phyloP scores from a whole-genome alignment of 164 flowering plant genomes.

The Stephania yunnanensis region DNA sequence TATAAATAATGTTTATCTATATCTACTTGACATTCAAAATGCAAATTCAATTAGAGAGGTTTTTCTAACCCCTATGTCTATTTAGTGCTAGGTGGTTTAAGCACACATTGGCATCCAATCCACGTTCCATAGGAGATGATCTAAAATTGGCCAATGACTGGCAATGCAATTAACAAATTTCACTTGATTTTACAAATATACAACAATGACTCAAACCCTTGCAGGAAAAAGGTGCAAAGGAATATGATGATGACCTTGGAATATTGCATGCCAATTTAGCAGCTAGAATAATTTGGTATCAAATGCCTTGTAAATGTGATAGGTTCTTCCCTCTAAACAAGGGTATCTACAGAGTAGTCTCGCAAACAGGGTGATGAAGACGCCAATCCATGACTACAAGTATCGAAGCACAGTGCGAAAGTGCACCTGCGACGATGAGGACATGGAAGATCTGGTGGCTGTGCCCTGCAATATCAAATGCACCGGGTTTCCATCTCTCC shows the following conservation, averaged over 20 bases:
- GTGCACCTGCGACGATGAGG: slow-evolving; percentile 77
- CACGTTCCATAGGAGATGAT: too few relatives aligned
- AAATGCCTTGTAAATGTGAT: background rate
- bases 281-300: background rate
- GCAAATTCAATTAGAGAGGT: too few relatives aligned
- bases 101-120: too few relatives aligned
- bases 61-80: too few relatives aligned
- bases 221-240: background rate
- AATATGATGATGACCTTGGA: background rate
- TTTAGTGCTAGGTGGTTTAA: too few relatives aligned
- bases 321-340: background rate
- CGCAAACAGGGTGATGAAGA: background rate
- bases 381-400: slow-evolving; percentile 66
- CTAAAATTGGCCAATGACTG: too few relatives aligned
- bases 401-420: slow-evolving; percentile 70
- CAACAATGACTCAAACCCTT: background rate
- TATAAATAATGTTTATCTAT: too few relatives aligned
- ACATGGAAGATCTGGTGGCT: slow-evolving; percentile 98
- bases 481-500: slow-evolving; percentile 88
- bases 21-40: too few relatives aligned
- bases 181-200: background rate
- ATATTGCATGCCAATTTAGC: background rate
- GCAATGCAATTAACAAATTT: background rate
- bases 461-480: slow-evolving; percentile 85
- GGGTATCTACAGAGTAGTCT: background rate